A percentile compares a stretch with the other conserved stretches of the same genome.
Conservation (phyloP, 192 early-diverging fungal genomes). For the Linnemannia elongata region DNA sequence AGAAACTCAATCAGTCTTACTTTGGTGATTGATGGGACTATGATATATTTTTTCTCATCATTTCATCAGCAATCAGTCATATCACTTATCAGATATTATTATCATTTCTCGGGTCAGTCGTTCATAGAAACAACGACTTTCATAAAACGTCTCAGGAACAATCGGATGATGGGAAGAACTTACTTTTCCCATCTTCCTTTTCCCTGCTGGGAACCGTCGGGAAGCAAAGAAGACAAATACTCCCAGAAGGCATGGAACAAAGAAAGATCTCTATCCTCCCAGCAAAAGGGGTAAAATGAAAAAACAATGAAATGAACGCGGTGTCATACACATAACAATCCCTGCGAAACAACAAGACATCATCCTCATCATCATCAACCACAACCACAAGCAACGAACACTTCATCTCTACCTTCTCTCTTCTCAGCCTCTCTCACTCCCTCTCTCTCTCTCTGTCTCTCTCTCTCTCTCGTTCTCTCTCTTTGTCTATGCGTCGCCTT, state of each 20-base stretch:
- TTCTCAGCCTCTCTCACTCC: too few species aligned
- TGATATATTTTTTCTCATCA: neutral
- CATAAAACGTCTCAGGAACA: neutral
- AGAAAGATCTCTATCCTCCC: neutral
- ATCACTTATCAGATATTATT: too few species aligned
- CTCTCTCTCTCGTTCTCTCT: too few species aligned
- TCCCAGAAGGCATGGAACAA: neutral
- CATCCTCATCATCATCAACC: neutral
- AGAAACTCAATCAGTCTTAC: neutral
- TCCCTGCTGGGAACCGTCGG: neutral
- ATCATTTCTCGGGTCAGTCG: too few species aligned
- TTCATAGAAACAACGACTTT: too few species aligned
- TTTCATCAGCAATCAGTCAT: too few species aligned
- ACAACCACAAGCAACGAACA: neutral
- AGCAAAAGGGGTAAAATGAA: neutral
- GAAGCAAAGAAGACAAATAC: neutral
- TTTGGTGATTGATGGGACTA: neutral
- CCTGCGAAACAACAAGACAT: neutral
- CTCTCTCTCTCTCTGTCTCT: too few species aligned
- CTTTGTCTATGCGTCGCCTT: too few species aligned
- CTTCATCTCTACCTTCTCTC: too few species aligned
- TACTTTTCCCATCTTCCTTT: neutral
- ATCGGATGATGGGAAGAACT: neutral
- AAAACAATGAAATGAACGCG: neutral
- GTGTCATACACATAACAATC: neutral